A percentile compares a stretch with the other conserved stretches of the same genome.
Conservation (phyloP, 2,329 filamentous ascomycete species). For the Trichocomaceae sp. region DNA sequence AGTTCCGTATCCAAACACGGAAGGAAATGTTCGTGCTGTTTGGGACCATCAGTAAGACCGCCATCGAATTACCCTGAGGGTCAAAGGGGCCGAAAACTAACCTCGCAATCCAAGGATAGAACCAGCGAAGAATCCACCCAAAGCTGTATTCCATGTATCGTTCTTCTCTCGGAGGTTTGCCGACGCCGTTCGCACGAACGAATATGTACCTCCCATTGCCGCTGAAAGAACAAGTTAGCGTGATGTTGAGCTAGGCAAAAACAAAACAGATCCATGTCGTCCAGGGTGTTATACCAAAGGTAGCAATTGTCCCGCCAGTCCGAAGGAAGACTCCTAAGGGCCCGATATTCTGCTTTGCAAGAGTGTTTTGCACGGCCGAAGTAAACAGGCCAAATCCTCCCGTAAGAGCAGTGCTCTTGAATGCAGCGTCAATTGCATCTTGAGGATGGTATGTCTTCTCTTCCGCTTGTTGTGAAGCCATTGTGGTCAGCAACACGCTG, state of each 20-base stretch:
- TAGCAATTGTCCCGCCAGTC: slow-evolving; percentile 65
- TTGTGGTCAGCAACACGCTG: slow-evolving; percentile 30
- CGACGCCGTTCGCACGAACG: slow-evolving; percentile 67
- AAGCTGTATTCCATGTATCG: slow-evolving; percentile 65
- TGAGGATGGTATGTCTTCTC: slow-evolving; percentile 59
- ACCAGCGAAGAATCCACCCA: slow-evolving; percentile 72
- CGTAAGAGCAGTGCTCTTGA: slow-evolving; percentile 59
- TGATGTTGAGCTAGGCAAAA: neutral
- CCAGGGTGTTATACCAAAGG: slow-evolving; percentile 50
- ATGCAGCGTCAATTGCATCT: slow-evolving; percentile 64
- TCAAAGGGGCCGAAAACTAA: slow-evolving; percentile 37
- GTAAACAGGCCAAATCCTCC: slow-evolving; percentile 63
- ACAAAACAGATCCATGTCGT: neutral
- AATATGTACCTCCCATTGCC: slow-evolving; percentile 66
- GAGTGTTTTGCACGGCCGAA: slow-evolving; percentile 77
- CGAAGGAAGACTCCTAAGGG: slow-evolving; percentile 72
- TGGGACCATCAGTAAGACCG: slow-evolving; percentile 2
- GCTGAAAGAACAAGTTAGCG: slow-evolving; percentile 41
- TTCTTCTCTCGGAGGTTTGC: slow-evolving; percentile 83
- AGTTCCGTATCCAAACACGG: slow-evolving; percentile 62
- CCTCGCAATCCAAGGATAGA: slow-evolving; percentile 64
- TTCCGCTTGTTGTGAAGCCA: slow-evolving; percentile 41
- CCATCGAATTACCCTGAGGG: slow-evolving; percentile 14
- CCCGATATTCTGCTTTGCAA: slow-evolving; percentile 75
- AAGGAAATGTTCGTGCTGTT: slow-evolving; percentile 60